Evolutionary conservation across 331 rosid genomes (phyloP).

Genomic region (Telfairia occidentalis): DNA sequence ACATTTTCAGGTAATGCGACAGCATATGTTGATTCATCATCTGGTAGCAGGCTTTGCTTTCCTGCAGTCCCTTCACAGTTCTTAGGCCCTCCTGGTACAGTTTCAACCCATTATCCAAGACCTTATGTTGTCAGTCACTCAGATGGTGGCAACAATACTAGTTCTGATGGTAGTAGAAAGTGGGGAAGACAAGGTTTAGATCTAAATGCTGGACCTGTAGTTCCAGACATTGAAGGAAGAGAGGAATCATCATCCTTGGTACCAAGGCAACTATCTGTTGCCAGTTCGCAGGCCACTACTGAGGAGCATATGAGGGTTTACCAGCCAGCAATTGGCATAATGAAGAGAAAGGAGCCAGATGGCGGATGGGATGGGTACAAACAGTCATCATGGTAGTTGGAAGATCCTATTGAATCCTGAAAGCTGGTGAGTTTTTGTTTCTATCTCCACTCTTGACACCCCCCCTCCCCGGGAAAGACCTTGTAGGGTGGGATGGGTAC

Average conservation of each 20-base stretch:
- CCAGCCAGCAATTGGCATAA: constrained; percentile 51
- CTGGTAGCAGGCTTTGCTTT: constrained; percentile 58
- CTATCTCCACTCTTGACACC: not conserved
- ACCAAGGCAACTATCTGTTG: constrained; percentile 49
- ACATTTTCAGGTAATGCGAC: constrained; percentile 49
- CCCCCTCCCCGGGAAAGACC: not conserved
- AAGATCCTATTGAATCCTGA: constrained; percentile 12
- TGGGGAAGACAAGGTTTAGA: constrained; percentile 79
- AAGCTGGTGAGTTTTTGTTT: constrained; percentile 34
- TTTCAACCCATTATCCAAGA: constrained; percentile 44
- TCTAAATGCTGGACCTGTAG: constrained; percentile 83
- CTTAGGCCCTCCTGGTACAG: constrained; percentile 54
- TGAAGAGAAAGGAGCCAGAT: constrained; percentile 86
- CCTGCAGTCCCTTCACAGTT: constrained; percentile 60
- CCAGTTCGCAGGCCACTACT: constrained; percentile 45
- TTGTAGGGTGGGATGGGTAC: not conserved
- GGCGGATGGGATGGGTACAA: constrained; percentile 81
- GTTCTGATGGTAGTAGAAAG: constrained; percentile 44
- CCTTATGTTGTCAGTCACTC: constrained; percentile 54
- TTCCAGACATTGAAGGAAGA: constrained; percentile 55
- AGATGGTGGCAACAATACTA: constrained; percentile 46
- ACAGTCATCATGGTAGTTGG: constrained; percentile 57
- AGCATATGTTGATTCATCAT: constrained; percentile 52
- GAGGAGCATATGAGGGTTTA: constrained; percentile 64
- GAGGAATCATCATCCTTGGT: constrained; percentile 43